A percentile compares a stretch with the other conserved stretches of the same genome.
phyloP scores from a whole-genome alignment of 768 basidiomycete genomes.

The Phlebiopsis flavidoalba region DNA sequence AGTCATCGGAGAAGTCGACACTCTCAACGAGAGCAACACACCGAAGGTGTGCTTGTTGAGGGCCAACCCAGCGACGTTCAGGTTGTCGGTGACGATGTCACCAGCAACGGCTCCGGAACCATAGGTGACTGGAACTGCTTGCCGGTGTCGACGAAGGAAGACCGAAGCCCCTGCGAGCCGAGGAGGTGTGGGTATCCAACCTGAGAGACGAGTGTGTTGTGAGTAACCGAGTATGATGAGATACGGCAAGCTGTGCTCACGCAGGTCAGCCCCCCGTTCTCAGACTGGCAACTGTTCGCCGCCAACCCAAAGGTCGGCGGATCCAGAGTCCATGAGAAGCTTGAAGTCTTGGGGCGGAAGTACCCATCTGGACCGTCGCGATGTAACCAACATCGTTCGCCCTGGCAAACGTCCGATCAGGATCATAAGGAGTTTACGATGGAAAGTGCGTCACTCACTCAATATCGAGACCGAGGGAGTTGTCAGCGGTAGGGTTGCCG shows the following conservation, averaged over 20 bases:
- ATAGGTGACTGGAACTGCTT: slow-evolving; percentile 58
- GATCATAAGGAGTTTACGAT: neutral
- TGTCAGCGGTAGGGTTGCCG: slow-evolving; percentile 33
- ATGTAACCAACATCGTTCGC: slow-evolving; percentile 50
- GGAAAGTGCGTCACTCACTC: slow-evolving; percentile 38
- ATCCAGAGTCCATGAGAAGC: slow-evolving; percentile 43
- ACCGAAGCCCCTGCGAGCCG: slow-evolving; percentile 46
- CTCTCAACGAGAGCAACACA: slow-evolving; percentile 58
- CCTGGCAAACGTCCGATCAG: slow-evolving; percentile 22
- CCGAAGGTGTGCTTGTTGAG: slow-evolving; percentile 64
- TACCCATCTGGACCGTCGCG: slow-evolving; percentile 38
- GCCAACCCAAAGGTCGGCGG: slow-evolving; percentile 41
- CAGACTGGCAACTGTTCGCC: slow-evolving; percentile 28
- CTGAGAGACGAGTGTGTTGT: slow-evolving; percentile 24
- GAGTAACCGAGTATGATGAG: neutral
- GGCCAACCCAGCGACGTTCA: slow-evolving; percentile 57
- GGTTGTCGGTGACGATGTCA: slow-evolving; percentile 54
- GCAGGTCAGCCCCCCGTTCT: slow-evolving; percentile 31
- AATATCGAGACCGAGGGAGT: slow-evolving; percentile 67
- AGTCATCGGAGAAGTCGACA: slow-evolving; percentile 48
- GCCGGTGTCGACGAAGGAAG: slow-evolving; percentile 51
- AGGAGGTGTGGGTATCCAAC: slow-evolving; percentile 68
- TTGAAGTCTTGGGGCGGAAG: slow-evolving; percentile 37
- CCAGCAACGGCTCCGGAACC: slow-evolving; percentile 70
- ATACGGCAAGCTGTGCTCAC: slow-evolving; percentile 28